A percentile compares a stretch with the other conserved stretches of the same genome.
Evolutionary conservation across 257 asterid species (phyloP).

Genomic region (Gynochthodes officinalis): DNA sequence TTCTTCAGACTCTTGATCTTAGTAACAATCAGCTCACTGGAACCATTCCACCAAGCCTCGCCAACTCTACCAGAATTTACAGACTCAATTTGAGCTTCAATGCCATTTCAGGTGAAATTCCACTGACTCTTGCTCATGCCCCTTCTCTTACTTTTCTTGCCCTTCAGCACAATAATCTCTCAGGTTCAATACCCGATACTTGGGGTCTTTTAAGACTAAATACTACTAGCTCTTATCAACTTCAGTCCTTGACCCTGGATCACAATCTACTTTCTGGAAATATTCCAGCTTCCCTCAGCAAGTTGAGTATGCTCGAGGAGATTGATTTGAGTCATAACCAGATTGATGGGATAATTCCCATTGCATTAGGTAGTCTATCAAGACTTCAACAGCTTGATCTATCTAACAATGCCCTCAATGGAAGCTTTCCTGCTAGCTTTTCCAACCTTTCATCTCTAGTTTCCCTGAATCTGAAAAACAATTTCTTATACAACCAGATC

Average conservation of each 20-base stretch:
- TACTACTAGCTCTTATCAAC: constrained; percentile 36
- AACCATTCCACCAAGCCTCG: constrained; percentile 40
- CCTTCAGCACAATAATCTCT: constrained; percentile 64
- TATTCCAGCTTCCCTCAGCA: constrained; percentile 55
- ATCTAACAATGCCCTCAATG: constrained; percentile 43
- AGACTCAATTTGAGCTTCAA: constrained; percentile 78
- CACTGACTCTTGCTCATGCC: constrained; percentile 39
- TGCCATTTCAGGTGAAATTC: constrained; percentile 65
- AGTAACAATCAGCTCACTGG: constrained; percentile 76
- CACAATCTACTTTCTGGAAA: constrained; percentile 60
- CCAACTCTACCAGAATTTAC: constrained; percentile 54
- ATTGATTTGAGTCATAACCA: constrained; percentile 44
- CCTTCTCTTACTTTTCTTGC: constrained; percentile 72
- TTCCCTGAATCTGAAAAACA: constrained; percentile 34
- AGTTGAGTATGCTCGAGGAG: constrained; percentile 44
- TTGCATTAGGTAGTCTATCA: constrained; percentile 35
- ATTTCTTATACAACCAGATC: constrained; percentile 44
- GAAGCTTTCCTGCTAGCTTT: constrained; percentile 41
- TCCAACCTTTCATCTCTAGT: constrained; percentile 40
- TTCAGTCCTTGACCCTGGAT: constrained; percentile 42
- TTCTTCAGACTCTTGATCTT: constrained; percentile 74
- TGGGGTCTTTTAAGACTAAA: constrained; percentile 35
- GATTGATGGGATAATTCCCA: constrained; percentile 50
- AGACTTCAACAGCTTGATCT: constrained; percentile 46
- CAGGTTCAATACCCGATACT: constrained; percentile 59